These are phyloP conservation scores for Erucastrum elatum DNA, from an alignment of 345 rosid species.

Conservation along the genomic window DNA sequence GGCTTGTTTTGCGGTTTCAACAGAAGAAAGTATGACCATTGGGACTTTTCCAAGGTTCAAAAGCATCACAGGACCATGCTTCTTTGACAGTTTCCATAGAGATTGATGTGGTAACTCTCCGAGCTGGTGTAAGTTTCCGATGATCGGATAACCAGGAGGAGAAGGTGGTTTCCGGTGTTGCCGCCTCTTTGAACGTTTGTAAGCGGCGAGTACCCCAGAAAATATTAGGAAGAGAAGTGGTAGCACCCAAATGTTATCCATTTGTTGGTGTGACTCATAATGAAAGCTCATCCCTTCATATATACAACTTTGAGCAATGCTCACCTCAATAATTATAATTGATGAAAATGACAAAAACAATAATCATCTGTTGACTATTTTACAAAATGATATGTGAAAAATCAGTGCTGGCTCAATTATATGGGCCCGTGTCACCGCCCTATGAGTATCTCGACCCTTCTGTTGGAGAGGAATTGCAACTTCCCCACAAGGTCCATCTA, in stretches of 20 bases:
- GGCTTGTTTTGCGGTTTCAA: constrained; percentile 3
- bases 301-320: not conserved
- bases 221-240: constrained; percentile 6
- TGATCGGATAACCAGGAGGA: constrained; percentile 46
- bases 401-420: too few species aligned
- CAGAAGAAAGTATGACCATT: constrained; percentile 40
- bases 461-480: too few species aligned
- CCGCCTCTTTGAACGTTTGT: not conserved
- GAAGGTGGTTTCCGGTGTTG: constrained; percentile 21
- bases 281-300: not conserved
- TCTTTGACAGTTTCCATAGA: constrained; percentile 46
- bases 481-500: too few species aligned
- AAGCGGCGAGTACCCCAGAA: not conserved
- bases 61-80: constrained; percentile 55
- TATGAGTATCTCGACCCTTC: too few species aligned
- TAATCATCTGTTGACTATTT: too few species aligned
- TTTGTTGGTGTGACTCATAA: not conserved
- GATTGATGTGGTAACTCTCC: constrained; percentile 26
- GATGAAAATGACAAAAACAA: too few species aligned
- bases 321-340: too few species aligned
- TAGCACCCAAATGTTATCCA: not conserved
- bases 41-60: constrained; percentile 43
- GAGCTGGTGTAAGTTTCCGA: constrained; percentile 49
- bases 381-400: too few species aligned
- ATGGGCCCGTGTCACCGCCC: too few species aligned